phyloP scores from a whole-genome alignment of 23 red algal species.

The Cyanidiococcus yangmingshanensis region DNA sequence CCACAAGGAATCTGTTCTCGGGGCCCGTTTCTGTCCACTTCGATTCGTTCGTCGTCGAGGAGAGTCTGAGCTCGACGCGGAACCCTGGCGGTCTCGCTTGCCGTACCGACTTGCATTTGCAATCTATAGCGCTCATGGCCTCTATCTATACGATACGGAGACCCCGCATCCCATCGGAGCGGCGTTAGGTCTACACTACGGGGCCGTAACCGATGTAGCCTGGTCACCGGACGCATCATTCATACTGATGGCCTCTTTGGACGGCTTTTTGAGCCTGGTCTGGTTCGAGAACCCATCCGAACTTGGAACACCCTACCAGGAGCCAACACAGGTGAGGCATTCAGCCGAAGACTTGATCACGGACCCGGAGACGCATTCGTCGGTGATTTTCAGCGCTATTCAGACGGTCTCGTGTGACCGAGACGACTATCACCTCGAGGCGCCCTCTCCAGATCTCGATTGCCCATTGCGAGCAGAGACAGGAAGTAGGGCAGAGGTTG shows the following conservation, averaged over 20 bases:
- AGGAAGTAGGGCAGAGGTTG: too few species aligned
- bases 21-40: slow-evolving; percentile 46
- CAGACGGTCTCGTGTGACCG: too few species aligned
- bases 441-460: too few species aligned
- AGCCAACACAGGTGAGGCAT: too few species aligned
- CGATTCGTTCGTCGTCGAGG: slow-evolving; percentile 9
- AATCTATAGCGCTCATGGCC: slow-evolving; percentile 30
- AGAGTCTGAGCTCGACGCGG: too few species aligned
- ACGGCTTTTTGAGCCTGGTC: slow-evolving; percentile 23
- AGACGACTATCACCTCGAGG: too few species aligned
- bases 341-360: too few species aligned
- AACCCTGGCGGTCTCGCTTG: slow-evolving; percentile 20
- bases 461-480: too few species aligned
- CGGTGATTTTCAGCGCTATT: too few species aligned
- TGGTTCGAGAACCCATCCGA: slow-evolving; percentile 10
- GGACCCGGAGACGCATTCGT: too few species aligned
- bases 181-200: slow-evolving; percentile 52
- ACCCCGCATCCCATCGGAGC: slow-evolving; percentile 34
- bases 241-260: slow-evolving; percentile 22
- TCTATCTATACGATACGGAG: slow-evolving; percentile 74
- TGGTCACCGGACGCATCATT: slow-evolving; percentile 52
- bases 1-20: slow-evolving; percentile 31
- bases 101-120: slow-evolving; percentile 72
- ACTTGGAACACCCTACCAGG: neutral
- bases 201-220: slow-evolving; percentile 52